Conservation (phyloP, 306 rosid species). For the Cucumis cinereus region DNA sequence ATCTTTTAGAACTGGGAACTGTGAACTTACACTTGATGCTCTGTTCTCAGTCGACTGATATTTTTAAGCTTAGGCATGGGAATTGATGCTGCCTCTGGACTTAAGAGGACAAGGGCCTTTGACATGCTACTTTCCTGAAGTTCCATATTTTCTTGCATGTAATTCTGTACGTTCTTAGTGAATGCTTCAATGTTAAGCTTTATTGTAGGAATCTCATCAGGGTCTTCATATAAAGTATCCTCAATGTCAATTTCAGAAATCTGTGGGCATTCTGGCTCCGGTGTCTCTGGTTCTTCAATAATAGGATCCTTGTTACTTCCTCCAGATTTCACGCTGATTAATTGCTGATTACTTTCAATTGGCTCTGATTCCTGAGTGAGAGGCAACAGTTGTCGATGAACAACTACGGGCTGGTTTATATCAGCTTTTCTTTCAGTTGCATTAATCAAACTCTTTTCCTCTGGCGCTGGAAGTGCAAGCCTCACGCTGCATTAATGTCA, state of each 20-base stretch:
- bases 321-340: not conserved
- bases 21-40: constrained; percentile 51
- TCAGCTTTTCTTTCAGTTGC: not conserved
- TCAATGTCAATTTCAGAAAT: constrained; percentile 2
- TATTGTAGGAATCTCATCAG: constrained; percentile 13
- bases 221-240: constrained; percentile 8
- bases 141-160: not conserved
- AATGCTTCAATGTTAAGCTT: constrained; percentile 7
- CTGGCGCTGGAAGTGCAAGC: constrained; percentile 13
- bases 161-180: constrained; percentile 2
- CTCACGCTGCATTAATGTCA: constrained; percentile 7
- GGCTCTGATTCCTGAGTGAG: not conserved
- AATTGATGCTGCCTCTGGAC: constrained; percentile 4
- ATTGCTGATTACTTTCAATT: not conserved
- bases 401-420: not conserved
- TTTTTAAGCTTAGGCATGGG: constrained; percentile 29
- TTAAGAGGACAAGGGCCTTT: constrained; percentile 19
- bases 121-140: constrained; percentile 14
- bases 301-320: constrained; percentile 4
- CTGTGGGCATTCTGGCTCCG: constrained; percentile 11
- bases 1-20: not conserved
- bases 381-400: not conserved
- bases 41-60: constrained; percentile 41
- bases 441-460: not conserved
- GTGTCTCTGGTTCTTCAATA: constrained; percentile 9